Evolutionary conservation across 352 stramenopile species (phyloP), one percentile per base, ranked within the genome.

Genomic region (Phytophthora foliorum): DNA sequence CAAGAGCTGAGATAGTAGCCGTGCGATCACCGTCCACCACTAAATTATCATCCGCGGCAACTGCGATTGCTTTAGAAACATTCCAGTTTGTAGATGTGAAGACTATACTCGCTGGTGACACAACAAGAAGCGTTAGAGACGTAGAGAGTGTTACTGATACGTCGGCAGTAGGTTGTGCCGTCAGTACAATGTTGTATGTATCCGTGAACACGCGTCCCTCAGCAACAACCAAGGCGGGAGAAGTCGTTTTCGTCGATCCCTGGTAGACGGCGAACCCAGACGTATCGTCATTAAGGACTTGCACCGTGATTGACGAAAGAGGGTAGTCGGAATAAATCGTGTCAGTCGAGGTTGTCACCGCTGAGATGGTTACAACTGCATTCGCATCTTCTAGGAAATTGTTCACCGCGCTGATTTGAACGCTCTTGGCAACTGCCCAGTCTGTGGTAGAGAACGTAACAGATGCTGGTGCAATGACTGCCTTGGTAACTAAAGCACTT

Each of bases 31-130:
- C 74, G 22, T 89, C 80, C 6, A 71, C 63, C 17, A 80, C 58
- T 7, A 74, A 66, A 39, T 89, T 88, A 10, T 88, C 78, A 32
- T 88, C 75, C 17, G 83, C 81, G 27, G 67, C 48, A 4, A 91
- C 75, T 6, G 63, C 24, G 10, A 92, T 74, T 8, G 17, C 72
- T 41, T 81, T 72, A 2, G 78, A 62, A 0, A 78, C 51, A n/a
- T 90, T 89, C 84, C 84, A 92, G 32, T 72, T 86, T 0, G 56
- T 13, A 6, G 74, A 6, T 0, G 69, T 87, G 34, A 92, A 88
- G 0, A 63, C 61, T 3, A 85, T 24, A 14, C 34, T 72, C 6
- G 67, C 64, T 2, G 84, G 84, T 4, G 42, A 38, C 11, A 89
- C 73, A 1, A 84, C 66, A 4, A 92, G 39, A 46, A 89, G 73